Conservation (phyloP, 306 rosid genomes). For the Myrica gale region DNA sequence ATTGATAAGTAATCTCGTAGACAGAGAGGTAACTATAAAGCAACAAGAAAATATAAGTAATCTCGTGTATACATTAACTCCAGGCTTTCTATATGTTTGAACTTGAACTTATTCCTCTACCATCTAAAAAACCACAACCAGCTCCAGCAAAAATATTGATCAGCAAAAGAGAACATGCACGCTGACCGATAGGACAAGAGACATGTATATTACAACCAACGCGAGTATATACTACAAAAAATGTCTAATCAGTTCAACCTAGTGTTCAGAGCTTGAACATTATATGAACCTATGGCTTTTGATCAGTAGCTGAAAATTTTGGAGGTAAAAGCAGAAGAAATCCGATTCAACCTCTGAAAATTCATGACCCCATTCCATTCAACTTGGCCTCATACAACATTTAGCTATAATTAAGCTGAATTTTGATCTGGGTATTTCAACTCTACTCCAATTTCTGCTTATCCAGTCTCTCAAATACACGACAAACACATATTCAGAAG, state of each 20-base stretch:
- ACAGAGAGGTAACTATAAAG: too few relatives aligned
- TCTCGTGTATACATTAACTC: too few relatives aligned
- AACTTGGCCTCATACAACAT: conserved; percentile 11
- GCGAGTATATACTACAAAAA: conserved; percentile 12
- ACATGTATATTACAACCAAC: background rate
- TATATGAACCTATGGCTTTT: background rate
- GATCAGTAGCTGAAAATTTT: background rate
- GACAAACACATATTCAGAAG: background rate
- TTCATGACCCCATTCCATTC: conserved; percentile 18
- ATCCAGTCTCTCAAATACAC: background rate
- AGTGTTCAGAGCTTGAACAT: conserved; percentile 17
- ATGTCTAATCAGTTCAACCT: background rate
- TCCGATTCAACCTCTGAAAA: background rate
- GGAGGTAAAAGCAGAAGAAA: conserved; percentile 4
- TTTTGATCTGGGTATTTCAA: conserved; percentile 24
- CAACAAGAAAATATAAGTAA: too few relatives aligned
- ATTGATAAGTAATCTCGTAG: background rate
- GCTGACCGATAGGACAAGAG: too few relatives aligned
- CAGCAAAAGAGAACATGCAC: conserved; percentile 6
- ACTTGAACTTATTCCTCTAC: too few relatives aligned
- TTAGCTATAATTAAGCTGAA: conserved; percentile 14
- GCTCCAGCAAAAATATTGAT: too few relatives aligned
- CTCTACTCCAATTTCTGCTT: background rate
- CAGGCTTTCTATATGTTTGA: too few relatives aligned
- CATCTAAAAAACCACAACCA: too few relatives aligned